These are phyloP conservation scores for Pyrenophora tritici-repentis DNA, from an alignment of 2,329 filamentous ascomycete genomes.

Conservation along the genomic window DNA sequence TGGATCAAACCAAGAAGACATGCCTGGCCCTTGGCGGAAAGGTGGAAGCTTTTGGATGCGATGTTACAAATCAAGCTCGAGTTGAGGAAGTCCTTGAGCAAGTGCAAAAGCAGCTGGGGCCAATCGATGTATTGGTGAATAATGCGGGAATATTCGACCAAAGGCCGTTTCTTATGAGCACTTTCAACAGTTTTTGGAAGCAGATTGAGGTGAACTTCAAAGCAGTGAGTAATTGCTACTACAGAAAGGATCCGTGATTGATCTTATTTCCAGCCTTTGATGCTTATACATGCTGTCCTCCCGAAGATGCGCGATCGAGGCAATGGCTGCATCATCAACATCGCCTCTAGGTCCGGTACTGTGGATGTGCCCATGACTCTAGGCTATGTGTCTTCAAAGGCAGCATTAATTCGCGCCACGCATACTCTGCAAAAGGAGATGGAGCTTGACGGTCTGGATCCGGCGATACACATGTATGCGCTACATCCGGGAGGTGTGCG, in stretches of 20 bases:
- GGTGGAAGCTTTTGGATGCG: slow-evolving; percentile 26
- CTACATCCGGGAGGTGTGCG: slow-evolving; percentile 40
- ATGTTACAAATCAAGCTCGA: slow-evolving; percentile 23
- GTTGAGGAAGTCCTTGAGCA: slow-evolving; percentile 21
- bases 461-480: slow-evolving; percentile 36
- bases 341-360: slow-evolving; percentile 35
- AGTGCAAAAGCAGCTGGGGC: slow-evolving; percentile 28
- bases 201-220: slow-evolving; percentile 44
- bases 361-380: slow-evolving; percentile 41
- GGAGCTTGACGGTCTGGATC: slow-evolving; percentile 34
- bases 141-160: slow-evolving; percentile 37
- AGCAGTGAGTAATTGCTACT: slow-evolving; percentile 8
- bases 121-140: slow-evolving; percentile 36
- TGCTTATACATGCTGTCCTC: slow-evolving; percentile 32
- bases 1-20: slow-evolving; percentile 25
- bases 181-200: slow-evolving; percentile 33
- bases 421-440: slow-evolving; percentile 40
- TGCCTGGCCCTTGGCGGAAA: slow-evolving; percentile 29
- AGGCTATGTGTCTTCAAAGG: slow-evolving; percentile 37
- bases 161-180: slow-evolving; percentile 34
- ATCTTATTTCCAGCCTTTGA: slow-evolving; percentile 22
- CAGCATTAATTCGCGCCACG: slow-evolving; percentile 35
- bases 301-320: slow-evolving; percentile 31
- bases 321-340: slow-evolving; percentile 40
- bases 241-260: background rate